These are phyloP conservation scores for Saccharomycopsis schoenii DNA, from an alignment of 805 yeast genomes.

Conservation along the genomic window DNA sequence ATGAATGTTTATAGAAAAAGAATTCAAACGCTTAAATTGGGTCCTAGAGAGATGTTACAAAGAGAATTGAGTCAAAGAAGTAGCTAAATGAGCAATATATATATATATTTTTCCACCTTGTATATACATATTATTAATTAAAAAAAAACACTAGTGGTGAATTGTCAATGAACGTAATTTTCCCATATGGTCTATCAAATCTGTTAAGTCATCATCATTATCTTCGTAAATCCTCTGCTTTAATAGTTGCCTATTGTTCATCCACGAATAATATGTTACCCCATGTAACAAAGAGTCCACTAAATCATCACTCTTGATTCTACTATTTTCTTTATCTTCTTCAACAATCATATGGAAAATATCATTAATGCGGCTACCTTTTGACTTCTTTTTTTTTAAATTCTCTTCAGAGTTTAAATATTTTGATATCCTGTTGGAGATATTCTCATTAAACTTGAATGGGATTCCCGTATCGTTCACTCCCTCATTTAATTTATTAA, in stretches of 20 bases:
- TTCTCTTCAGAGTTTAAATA: not conserved
- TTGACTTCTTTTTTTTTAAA: not conserved
- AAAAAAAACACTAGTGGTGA: not conserved
- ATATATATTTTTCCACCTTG: not conserved
- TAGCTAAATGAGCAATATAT: not conserved
- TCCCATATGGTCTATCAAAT: not conserved
- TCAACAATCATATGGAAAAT: not conserved
- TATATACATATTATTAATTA: not conserved
- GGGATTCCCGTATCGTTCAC: not conserved
- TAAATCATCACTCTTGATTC: constrained; percentile 51
- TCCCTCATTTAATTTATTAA: not conserved
- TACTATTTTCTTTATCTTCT: not conserved
- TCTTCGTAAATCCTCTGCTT: not conserved
- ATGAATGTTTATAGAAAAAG: constrained; percentile 12
- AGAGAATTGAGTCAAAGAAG: constrained; percentile 3
- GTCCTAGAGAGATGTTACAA: constrained; percentile 2
- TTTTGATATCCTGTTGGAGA: not conserved
- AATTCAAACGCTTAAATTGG: constrained; percentile 2
- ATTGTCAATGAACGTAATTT: not conserved
- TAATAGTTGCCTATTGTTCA: constrained; percentile 3
- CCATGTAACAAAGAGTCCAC: constrained; percentile 60
- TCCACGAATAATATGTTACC: constrained; percentile 39
- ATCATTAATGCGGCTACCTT: not conserved
- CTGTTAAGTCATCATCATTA: not conserved
- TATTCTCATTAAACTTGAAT: not conserved